Percentiles rank a stretch among this genome's conserved stretches.
phyloP scores from a whole-genome alignment of 208 protist species.

The Trichomonas tenax region DNA sequence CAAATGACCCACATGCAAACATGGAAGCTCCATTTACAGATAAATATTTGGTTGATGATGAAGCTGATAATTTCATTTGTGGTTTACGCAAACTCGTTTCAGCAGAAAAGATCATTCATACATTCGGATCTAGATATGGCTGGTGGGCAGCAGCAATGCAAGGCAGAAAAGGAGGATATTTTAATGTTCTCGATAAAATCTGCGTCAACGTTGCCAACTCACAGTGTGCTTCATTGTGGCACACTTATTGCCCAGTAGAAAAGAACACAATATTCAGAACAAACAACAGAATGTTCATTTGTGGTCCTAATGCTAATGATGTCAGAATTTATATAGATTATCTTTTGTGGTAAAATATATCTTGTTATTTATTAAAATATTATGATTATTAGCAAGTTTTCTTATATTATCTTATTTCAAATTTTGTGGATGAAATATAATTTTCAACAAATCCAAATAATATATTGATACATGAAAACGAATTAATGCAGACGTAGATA shows the following conservation, averaged over 20 bases:
- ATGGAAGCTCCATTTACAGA: too few species aligned
- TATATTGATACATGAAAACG: too few species aligned
- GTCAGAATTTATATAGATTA: not conserved
- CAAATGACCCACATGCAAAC: not conserved
- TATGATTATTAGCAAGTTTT: not conserved
- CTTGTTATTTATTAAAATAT: not conserved
- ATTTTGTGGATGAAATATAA: too few species aligned
- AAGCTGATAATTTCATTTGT: not conserved
- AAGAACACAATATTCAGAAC: not conserved
- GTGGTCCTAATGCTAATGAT: not conserved
- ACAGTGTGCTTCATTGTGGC: not conserved
- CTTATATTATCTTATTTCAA: too few species aligned
- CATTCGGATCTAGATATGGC: not conserved
- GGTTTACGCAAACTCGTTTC: not conserved
- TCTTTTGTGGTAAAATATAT: not conserved
- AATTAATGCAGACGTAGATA: too few species aligned
- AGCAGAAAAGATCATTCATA: not conserved
- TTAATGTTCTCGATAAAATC: not conserved
- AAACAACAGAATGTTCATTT: not conserved
- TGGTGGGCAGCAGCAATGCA: not conserved
- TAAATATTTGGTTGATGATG: too few species aligned
- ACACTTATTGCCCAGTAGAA: not conserved
- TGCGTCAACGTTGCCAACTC: not conserved
- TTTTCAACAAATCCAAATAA: too few species aligned
- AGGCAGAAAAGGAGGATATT: not conserved